These are phyloP conservation scores for Aspergillus unguis DNA, from an alignment of 2,329 filamentous ascomycete species.

Conservation along the genomic window DNA sequence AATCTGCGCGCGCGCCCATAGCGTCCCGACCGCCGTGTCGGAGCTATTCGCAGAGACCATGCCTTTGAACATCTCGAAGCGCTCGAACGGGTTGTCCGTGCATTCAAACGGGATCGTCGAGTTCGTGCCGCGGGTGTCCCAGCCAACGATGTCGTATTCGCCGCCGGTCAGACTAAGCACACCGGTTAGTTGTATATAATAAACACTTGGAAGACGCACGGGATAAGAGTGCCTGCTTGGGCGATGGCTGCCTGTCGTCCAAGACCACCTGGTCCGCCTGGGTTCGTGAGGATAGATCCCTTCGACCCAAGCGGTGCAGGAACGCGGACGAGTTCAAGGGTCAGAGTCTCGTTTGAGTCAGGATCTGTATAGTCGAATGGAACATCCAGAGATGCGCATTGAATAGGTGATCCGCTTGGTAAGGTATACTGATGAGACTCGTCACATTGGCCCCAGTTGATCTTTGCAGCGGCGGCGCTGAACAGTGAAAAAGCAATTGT, in stretches of 20 bases:
- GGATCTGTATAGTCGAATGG: conserved; percentile 13
- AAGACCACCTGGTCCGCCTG: conserved; percentile 8
- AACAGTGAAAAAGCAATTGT: too few relatives aligned
- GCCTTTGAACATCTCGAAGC: background rate
- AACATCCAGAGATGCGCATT: conserved; percentile 13
- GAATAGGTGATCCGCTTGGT: background rate
- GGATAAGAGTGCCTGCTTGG: background rate
- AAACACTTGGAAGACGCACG: too few relatives aligned
- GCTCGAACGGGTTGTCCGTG: background rate
- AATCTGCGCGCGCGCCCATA: conserved; percentile 10
- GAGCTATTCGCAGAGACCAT: background rate
- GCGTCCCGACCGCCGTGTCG: background rate
- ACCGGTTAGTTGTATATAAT: too few relatives aligned
- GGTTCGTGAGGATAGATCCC: conserved; percentile 10
- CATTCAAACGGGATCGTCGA: conserved; percentile 10
- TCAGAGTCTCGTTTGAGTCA: conserved; percentile 3
- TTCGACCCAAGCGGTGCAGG: conserved; percentile 9
- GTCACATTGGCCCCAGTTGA: too few relatives aligned
- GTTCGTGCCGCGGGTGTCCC: conserved; percentile 12
- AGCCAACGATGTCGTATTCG: conserved; percentile 9
- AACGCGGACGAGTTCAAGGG: conserved; percentile 8
- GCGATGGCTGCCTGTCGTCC: background rate
- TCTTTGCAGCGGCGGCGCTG: too few relatives aligned
- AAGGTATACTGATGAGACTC: too few relatives aligned
- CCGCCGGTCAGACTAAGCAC: conserved; percentile 10